These are phyloP conservation scores for Botryococcus braunii DNA, from an alignment of 163 green algal genomes.

Conservation along the genomic window DNA sequence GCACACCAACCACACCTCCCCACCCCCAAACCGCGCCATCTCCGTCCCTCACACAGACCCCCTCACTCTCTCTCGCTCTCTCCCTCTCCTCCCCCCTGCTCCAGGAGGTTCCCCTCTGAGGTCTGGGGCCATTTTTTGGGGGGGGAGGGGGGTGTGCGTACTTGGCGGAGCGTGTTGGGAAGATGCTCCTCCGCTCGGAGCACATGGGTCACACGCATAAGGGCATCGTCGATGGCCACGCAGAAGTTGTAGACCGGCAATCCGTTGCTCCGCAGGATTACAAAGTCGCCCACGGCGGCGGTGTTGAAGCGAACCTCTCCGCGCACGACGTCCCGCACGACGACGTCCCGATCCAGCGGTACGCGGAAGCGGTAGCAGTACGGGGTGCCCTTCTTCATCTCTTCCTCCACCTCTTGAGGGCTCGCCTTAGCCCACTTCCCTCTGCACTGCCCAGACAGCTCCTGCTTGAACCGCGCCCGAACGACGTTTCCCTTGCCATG, in stretches of 20 bases:
- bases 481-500: slow-evolving; percentile 22
- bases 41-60: too few species aligned
- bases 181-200: slow-evolving; percentile 98
- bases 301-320: slow-evolving; percentile 91
- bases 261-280: slow-evolving; percentile 93
- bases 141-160: too few species aligned
- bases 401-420: slow-evolving; percentile 78
- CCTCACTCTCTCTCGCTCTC: too few species aligned
- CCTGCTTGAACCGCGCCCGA: neutral
- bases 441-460: too few species aligned
- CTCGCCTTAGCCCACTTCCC: slow-evolving; percentile 86
- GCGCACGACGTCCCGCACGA: slow-evolving; percentile 82
- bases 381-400: slow-evolving; percentile 65
- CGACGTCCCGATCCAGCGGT: slow-evolving; percentile 55
- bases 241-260: slow-evolving; percentile 99
- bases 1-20: too few species aligned
- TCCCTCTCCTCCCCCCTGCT: too few species aligned
- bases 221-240: slow-evolving; percentile 93
- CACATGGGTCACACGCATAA: slow-evolving; percentile 97
- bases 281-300: slow-evolving; percentile 96
- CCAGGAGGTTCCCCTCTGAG: too few species aligned
- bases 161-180: slow-evolving; percentile 90
- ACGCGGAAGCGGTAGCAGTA: slow-evolving; percentile 94
- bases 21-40: too few species aligned
- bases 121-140: too few species aligned